A percentile compares a stretch with the other conserved stretches of the same genome.
Conservation (phyloP, 2,329 filamentous ascomycete species). For the Aspergillus ochraceoroseus region DNA sequence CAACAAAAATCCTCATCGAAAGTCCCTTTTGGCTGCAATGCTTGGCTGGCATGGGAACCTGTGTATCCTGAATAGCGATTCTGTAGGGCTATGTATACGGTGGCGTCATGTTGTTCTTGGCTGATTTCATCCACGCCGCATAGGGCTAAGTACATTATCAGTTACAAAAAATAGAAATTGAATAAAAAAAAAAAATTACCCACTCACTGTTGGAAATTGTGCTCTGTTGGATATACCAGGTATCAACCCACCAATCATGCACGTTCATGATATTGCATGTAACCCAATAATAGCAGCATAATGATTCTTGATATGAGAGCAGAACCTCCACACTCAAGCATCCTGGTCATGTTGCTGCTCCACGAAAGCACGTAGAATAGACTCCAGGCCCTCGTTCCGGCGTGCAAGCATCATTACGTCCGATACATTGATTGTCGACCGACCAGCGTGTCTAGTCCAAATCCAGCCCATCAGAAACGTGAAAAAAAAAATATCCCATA, state of each 20-base stretch:
- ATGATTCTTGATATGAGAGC: not conserved
- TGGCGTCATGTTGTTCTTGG: slow-evolving; percentile 14
- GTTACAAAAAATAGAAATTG: too few relatives aligned
- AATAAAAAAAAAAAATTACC: not conserved
- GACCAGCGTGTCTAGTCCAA: slow-evolving; percentile 68
- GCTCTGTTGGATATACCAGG: too few relatives aligned
- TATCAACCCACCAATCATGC: not conserved
- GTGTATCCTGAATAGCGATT: too few relatives aligned
- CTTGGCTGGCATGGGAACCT: too few relatives aligned
- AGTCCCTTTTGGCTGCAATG: too few relatives aligned
- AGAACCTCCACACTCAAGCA: slow-evolving; percentile 16
- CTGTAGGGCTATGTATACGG: slow-evolving; percentile 3
- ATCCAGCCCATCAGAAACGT: slow-evolving; percentile 11
- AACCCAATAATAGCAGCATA: not conserved
- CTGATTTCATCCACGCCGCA: slow-evolving; percentile 9
- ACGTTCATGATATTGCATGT: not conserved
- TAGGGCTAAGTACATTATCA: not conserved
- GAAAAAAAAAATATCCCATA: not conserved
- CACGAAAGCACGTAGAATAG: slow-evolving; percentile 55
- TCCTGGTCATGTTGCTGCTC: slow-evolving; percentile 30
- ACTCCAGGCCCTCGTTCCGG: slow-evolving; percentile 78
- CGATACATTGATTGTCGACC: slow-evolving; percentile 72
- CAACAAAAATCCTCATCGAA: too few relatives aligned
- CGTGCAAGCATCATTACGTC: slow-evolving; percentile 84
- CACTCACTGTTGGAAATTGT: slow-evolving; percentile 4